These are phyloP conservation scores for Ophiocordyceps camponoti-floridani DNA, from an alignment of 2,329 filamentous ascomycete genomes.

Conservation along the genomic window DNA sequence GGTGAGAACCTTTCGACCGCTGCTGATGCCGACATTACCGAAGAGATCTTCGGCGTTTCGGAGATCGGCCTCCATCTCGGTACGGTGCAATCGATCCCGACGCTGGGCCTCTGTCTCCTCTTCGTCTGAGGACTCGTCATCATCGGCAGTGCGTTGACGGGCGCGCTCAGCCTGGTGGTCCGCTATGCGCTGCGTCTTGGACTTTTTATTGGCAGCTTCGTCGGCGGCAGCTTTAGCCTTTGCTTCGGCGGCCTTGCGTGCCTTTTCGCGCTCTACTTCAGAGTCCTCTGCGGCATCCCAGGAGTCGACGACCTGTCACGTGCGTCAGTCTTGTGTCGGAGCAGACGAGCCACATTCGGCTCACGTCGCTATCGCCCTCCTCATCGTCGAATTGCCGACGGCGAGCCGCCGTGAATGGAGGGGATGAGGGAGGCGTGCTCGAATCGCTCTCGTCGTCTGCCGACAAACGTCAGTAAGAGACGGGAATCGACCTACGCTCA, in stretches of 20 bases:
- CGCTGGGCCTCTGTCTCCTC: slow-evolving; percentile 57
- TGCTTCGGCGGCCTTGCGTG: slow-evolving; percentile 64
- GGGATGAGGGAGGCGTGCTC: slow-evolving; percentile 17
- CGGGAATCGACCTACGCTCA: too few species aligned
- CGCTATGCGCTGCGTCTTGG: slow-evolving; percentile 69
- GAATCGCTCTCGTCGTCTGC: slow-evolving; percentile 21
- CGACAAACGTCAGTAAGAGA: background rate
- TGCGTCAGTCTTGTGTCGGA: background rate
- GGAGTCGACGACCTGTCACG: slow-evolving; percentile 63
- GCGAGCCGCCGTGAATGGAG: slow-evolving; percentile 20
- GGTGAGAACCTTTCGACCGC: slow-evolving; percentile 48
- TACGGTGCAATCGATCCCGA: slow-evolving; percentile 56
- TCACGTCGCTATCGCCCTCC: slow-evolving; percentile 67
- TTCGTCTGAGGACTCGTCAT: slow-evolving; percentile 41
- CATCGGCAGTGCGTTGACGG: slow-evolving; percentile 30
- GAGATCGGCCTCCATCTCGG: slow-evolving; percentile 77
- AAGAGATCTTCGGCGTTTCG: slow-evolving; percentile 85
- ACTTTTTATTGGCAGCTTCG: slow-evolving; percentile 80
- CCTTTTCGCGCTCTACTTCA: slow-evolving; percentile 91
- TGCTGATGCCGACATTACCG: slow-evolving; percentile 49
- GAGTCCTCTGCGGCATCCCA: slow-evolving; percentile 97
- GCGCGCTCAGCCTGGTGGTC: slow-evolving; percentile 51
- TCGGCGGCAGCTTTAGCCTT: slow-evolving; percentile 83
- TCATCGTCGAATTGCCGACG: slow-evolving; percentile 72
- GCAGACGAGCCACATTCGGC: slow-evolving; percentile 7